Base-by-base conservation (phyloP, 805 yeast genomes). In the Spathaspora gorwiae region DNA sequence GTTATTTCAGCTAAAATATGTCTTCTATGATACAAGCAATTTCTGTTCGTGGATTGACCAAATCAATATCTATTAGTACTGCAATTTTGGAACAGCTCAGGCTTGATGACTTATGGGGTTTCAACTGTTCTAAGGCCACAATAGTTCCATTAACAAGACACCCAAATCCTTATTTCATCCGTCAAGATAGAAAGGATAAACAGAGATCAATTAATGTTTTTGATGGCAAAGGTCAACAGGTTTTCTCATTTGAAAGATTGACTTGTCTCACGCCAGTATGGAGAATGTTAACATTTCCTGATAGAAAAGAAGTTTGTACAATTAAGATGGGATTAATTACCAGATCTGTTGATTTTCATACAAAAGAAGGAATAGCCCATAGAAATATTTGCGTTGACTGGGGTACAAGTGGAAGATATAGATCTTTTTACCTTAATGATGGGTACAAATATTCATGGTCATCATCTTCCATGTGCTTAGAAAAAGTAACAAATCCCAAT, bases 401-500 rank as follows among this genome's bases (percentile, higher is more conserved):
- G 39, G 68, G 73, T 8, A 43, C 60, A 13, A 50, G 59, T 33
- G 80, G 79, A 27, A 61, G 68, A 36, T 58, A 63, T 45, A 69
- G 78, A 48, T 68, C 72, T 27, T 81, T 80, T 56, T 72, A 73
- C 49, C 61, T 79, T 26, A 60, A 57, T 39, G 81, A 78, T 52
- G 86, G 85, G 2, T 64, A 70, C 43, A 71, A 76, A 48, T 79
- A 77, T 55, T 74, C 68, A 13, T 81, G 87, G 87, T 66, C 77
- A 3, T 65, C 77, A 38, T 72, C 77, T 15, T 60, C 83, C 6
- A 72, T 76, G 49, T 74, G 55, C 51, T 65, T 81, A 44, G 84
- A 80, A 54, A 68, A 69, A 41, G 68, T 80, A 38, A 57, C 68
- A 35, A 81, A 80, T 54, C 81, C 81, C 5, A 74, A 75, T 33